Base-by-base conservation (phyloP, 2,329 filamentous ascomycete species). In the Blastomyces gilchristii region DNA sequence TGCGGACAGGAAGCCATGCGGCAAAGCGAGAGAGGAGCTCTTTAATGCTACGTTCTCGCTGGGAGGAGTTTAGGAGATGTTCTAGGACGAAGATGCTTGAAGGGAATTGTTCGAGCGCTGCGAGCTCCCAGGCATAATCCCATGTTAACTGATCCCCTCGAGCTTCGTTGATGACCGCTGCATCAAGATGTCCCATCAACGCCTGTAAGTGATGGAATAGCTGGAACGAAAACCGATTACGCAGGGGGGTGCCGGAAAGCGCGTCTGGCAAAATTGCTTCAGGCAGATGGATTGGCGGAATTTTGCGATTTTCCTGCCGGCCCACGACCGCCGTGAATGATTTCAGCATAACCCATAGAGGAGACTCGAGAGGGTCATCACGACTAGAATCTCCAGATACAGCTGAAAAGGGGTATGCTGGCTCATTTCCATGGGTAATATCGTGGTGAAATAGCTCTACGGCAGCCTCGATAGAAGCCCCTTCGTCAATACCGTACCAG, bases 341-440 rank as follows among this genome's bases (percentile, higher is more conserved):
- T 72, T 90, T 90, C 59, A 99, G 77, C 0, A 99, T 82, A 14
- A 91, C 89, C 88, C 93, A 96, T 0, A 97, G 80, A 8, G 95
- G 81, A 71, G 96, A 91, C 71, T 94, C 86, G 50, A 69, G 75
- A 3, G 79, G 76, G 65, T 89, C 85, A 22, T 84, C 77, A 83
- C 87, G 89, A 39, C 85, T 74, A 53, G 82, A 76, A 7, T 81
- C 80, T 65, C 88, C 84, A 12, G 82, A 73, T 70, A 89, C 91
- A 82, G 86, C 87, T 2, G 90, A 85, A n/a, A 82, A 76, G 0
- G 93, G 92, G 63, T 82, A 80, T 4, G 88, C 83, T 54, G 80
- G 74, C 72, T 96, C 91, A 58, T 82, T 81, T 54, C 87, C 87
- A 65, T 87, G 83, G 37, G 81, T 78, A 56, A 97, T 80, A 69